phyloP scores from a whole-genome alignment of 108 stramenopile genomes.

The Epithemia pelagica region DNA sequence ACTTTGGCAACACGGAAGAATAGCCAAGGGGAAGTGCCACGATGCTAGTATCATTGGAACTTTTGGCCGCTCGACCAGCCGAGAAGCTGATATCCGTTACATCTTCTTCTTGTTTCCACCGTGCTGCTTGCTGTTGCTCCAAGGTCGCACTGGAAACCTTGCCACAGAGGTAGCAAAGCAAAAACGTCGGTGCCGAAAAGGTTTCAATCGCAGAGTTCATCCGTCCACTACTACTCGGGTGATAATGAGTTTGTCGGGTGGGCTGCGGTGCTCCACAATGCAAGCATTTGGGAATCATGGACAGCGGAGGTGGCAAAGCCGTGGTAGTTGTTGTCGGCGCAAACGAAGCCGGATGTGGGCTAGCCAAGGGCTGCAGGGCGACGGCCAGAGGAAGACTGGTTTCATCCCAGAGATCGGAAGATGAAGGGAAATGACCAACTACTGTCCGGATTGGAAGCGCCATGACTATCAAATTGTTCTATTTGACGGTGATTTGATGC shows the following conservation, averaged over 20 bases:
- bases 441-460: slow-evolving; percentile 24
- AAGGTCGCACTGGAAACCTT: slow-evolving; percentile 15
- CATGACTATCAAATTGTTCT: not conserved
- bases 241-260: slow-evolving; percentile 25
- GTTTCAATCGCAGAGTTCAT: not conserved
- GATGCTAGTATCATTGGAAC: not conserved
- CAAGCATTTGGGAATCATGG: slow-evolving; percentile 35
- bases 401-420: slow-evolving; percentile 28
- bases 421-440: slow-evolving; percentile 16
- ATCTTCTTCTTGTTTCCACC: slow-evolving; percentile 1
- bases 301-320: slow-evolving; percentile 12
- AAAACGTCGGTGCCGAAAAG: not conserved
- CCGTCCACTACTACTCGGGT: not conserved
- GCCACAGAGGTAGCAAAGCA: slow-evolving; percentile 44
- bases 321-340: not conserved
- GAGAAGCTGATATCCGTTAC: not conserved
- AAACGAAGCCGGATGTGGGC: not conserved
- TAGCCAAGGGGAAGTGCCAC: slow-evolving; percentile 4
- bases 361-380: slow-evolving; percentile 26
- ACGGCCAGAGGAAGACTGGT: slow-evolving; percentile 38
- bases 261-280: slow-evolving; percentile 55
- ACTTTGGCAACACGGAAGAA: not conserved
- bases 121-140: slow-evolving; percentile 21
- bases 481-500: no score
- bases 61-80: slow-evolving; percentile 5